Evolutionary conservation across 2,329 filamentous ascomycete species (phyloP), one percentile per base, ranked within the genome.

Genomic region (Fusarium camptoceras): DNA sequence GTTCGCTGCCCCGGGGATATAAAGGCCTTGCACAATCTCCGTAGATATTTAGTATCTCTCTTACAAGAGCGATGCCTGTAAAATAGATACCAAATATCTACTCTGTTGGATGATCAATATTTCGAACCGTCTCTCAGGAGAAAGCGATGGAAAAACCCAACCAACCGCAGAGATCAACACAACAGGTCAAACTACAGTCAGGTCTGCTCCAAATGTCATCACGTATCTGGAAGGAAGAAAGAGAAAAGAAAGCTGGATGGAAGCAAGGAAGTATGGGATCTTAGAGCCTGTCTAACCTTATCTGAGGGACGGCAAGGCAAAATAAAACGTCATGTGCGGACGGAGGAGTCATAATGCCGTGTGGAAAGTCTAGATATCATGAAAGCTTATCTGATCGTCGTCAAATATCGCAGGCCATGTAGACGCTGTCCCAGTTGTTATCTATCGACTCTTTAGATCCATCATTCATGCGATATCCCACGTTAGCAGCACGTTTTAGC

Each of bases 51-150:
- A n/a, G n/a, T 83, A 83, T 28, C 64, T 79, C 22, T 55, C 55
- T 8, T 84, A 83, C 71, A 84, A 83, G 59, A 76, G 72, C n/a
- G n/a, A n/a, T n/a, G n/a, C n/a, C n/a, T n/a, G n/a, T n/a, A n/a
- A n/a, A n/a, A n/a, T n/a, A 31, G 78, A 84, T 44, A 81, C 77
- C 1, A 79, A 72, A 46, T 71, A 76, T 16, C 64, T 81, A 1
- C 55, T 82, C 5, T 81, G 79, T 57, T 84, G 80, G 81, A 71
- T 83, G 31, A 73, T 83, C 11, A 75, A 78, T 37, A 71, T 76
- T 7, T 81, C 78, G 8, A 83, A 82, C 60, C 65, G 57, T 41
- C 77, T 83, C 41, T 72, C 82, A 56, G 71, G 70, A 20, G 73
- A 72, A 6, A 69, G 55, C 4, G 48, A 62, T 14, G 65, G 50